These are phyloP conservation scores for Naumovozyma dairenensis DNA, from an alignment of 805 yeast species.

Conservation along the genomic window DNA sequence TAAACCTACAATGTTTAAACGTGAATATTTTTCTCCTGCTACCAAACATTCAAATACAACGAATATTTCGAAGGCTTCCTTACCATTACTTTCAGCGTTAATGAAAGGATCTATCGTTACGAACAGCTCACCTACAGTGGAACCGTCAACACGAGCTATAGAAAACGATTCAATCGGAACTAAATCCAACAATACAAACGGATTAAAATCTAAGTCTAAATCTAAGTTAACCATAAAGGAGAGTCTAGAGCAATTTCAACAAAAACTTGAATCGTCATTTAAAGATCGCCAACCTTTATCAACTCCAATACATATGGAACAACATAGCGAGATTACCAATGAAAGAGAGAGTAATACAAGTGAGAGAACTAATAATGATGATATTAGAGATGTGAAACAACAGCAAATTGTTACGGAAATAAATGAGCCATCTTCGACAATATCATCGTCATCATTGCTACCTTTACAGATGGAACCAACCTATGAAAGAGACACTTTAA, in stretches of 20 bases:
- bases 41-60: conserved; percentile 1
- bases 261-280: conserved; percentile 7
- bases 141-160: conserved; percentile 2
- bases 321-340: too few species aligned
- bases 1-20: conserved; percentile 24
- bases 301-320: too few species aligned
- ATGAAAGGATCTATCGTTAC: conserved; percentile 6
- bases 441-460: not conserved
- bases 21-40: conserved; percentile 18
- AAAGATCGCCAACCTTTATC: too few species aligned
- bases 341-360: too few species aligned
- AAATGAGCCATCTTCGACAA: not conserved
- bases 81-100: conserved; percentile 20
- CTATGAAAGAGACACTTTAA: not conserved
- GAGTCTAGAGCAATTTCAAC: conserved; percentile 15
- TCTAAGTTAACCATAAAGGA: conserved; percentile 11
- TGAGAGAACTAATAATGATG: too few species aligned
- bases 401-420: too few species aligned
- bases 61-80: conserved; percentile 2
- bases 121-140: too few species aligned
- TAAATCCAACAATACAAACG: not conserved
- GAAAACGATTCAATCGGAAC: not conserved
- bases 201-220: not conserved
- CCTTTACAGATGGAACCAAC: not conserved
- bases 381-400: too few species aligned